Percentiles rank a stretch among this genome's conserved stretches.
phyloP scores from a whole-genome alignment of 2,329 filamentous ascomycete species.

The Tolypocladium nubicola region DNA sequence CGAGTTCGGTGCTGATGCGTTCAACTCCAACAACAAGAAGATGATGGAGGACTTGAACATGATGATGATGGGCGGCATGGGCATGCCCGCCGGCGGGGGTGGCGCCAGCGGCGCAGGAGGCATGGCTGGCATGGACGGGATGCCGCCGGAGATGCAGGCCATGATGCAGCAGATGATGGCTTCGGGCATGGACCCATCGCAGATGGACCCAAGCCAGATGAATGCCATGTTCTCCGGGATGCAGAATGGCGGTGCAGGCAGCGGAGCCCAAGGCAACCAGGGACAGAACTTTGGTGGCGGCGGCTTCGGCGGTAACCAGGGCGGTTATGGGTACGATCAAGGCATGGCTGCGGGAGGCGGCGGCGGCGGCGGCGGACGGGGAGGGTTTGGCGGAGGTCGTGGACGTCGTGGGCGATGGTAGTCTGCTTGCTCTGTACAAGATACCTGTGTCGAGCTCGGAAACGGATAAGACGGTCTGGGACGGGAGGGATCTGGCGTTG shows the following conservation, averaged over 20 bases:
- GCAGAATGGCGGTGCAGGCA: conserved; percentile 34
- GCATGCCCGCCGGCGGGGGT: conserved; percentile 28
- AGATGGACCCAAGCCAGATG: conserved; percentile 52
- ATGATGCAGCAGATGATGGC: conserved; percentile 65
- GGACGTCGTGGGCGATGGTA: conserved; percentile 19
- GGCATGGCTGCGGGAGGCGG: conserved; percentile 30
- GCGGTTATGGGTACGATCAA: conserved; percentile 39
- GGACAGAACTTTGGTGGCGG: conserved; percentile 37
- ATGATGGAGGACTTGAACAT: conserved; percentile 63
- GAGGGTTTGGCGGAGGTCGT: conserved; percentile 15
- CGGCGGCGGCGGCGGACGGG: conserved; percentile 21
- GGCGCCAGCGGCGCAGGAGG: conserved; percentile 19
- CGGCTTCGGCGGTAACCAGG: conserved; percentile 42
- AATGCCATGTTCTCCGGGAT: conserved; percentile 50
- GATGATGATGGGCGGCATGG: conserved; percentile 52
- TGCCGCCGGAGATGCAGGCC: conserved; percentile 54
- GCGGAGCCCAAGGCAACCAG: conserved; percentile 36
- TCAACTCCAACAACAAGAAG: conserved; percentile 62
- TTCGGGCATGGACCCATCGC: conserved; percentile 52
- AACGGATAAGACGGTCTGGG: neutral
- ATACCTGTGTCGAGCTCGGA: neutral
- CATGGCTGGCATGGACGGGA: conserved; percentile 51
- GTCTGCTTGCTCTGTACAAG: neutral
- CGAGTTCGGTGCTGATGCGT: conserved; percentile 59
- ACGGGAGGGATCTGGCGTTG: neutral